Evolutionary conservation across 2,329 filamentous ascomycete genomes (phyloP), one percentile per base, ranked within the genome.

Genomic region (Pseudonectria foliicola): DNA sequence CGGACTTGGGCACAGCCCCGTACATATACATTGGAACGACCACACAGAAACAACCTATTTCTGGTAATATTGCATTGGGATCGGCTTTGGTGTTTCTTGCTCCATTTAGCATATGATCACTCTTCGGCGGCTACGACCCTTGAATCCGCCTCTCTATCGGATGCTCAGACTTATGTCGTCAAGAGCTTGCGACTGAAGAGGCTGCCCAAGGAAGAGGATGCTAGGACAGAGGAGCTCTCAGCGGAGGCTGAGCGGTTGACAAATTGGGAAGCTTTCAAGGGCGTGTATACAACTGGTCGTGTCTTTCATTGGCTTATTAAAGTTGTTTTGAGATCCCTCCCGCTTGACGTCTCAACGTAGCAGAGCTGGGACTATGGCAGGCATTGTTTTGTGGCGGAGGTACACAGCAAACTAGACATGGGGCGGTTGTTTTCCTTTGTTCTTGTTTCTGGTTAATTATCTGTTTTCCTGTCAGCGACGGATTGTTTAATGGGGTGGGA

Each of bases 1-100:
- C 33, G 48, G 49, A 52, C 55, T 52, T 21, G 42, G 43, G 40
- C 44, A 45, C 39, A 46, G 46, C 48, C 47, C 45, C 42, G 57
- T 57, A 61, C 54, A 62, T 60, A 59, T 44, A 49, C 47, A 49
- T 53, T 55, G 49, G 45, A 49, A 51, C 48, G 42, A 49, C 44
- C 40, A 49, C 49, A 49, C 52, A 46, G 53, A 49, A 50, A 35
- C 49, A 44, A 41, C 48, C 48, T 39, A 54, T 61, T 60, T 64
- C 59, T 66, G 61, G 61, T 66, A 66, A 64, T 66, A 64, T 60
- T 64, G 66, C 67, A 68, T 68, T 62, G 61, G 60, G 60, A 57
- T 53, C 52, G 55, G 56, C 33, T 29, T 47, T 48, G 37, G 46
- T 45, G 36, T 41, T 40, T 51, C 31, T 46, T 46, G 36, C 43